These are phyloP conservation scores for Metschnikowia sp. DNA, from an alignment of 805 yeast species.

Conservation along the genomic window DNA sequence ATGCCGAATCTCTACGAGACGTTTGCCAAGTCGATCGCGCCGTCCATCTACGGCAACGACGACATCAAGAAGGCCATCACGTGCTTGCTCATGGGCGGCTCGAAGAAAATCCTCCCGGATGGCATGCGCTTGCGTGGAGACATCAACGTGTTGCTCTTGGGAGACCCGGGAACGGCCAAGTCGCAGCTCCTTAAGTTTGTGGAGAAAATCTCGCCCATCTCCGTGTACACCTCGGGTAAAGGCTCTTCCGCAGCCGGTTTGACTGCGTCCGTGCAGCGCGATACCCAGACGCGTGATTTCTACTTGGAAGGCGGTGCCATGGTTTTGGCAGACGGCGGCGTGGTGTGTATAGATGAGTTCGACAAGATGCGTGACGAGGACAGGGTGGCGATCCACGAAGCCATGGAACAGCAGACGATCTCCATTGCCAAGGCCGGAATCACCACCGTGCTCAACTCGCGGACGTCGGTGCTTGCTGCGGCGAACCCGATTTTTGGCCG, in stretches of 20 bases:
- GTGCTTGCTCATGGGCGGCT: constrained; percentile 91
- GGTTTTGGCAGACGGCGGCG: constrained; percentile 99
- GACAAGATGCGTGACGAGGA: constrained; percentile 99
- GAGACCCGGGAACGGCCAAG: constrained; percentile 99
- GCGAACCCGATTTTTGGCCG: constrained; percentile 97
- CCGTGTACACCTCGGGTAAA: constrained; percentile 96
- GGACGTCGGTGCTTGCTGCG: constrained; percentile 96
- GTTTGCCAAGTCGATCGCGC: constrained; percentile 89
- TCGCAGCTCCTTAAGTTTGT: constrained; percentile 94
- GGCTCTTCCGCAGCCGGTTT: constrained; percentile 99
- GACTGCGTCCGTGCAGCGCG: constrained; percentile 96
- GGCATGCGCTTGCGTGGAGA: constrained; percentile 97
- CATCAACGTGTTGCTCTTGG: constrained; percentile 85
- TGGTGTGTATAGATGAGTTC: constrained; percentile 97
- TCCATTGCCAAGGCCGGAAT: constrained; percentile 99
- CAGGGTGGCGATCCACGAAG: constrained; percentile 98
- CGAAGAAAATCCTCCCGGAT: constrained; percentile 88
- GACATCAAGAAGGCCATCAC: constrained; percentile 94
- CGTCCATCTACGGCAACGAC: constrained; percentile 89
- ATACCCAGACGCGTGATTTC: constrained; percentile 81
- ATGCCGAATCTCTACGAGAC: constrained; percentile 80
- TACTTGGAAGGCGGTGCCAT: constrained; percentile 99
- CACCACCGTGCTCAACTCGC: constrained; percentile 90
- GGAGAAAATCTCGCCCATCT: constrained; percentile 89
- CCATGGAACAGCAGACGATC: constrained; percentile 99